Evolutionary conservation across 371 early-diverging fungal genomes (phyloP).

Genomic region (Apophysomyces sp.): DNA sequence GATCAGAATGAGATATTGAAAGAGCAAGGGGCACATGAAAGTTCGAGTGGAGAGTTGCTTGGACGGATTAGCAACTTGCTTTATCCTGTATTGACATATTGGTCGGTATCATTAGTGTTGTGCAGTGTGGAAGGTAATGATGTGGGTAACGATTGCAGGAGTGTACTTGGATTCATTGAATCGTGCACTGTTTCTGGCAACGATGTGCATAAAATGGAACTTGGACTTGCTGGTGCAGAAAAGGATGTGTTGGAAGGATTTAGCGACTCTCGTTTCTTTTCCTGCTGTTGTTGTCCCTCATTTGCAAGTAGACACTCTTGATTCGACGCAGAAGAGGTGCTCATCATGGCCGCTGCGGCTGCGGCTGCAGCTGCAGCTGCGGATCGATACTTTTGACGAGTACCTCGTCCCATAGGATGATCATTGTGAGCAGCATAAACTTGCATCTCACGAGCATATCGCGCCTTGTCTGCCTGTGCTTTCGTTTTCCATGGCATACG

Average conservation of each 20-base stretch:
- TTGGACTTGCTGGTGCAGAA: neutral
- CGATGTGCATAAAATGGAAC: neutral
- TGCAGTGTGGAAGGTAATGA: neutral
- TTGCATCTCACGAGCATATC: constrained; percentile 76
- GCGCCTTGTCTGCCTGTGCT: constrained; percentile 69
- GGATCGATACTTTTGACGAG: constrained; percentile 44
- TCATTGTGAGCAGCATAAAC: constrained; percentile 53
- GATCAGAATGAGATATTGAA: neutral
- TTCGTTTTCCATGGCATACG: constrained; percentile 62
- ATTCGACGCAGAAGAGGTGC: neutral
- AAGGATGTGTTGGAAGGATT: neutral
- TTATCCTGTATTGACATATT: neutral
- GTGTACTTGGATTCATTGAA: neutral
- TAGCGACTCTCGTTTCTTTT: neutral
- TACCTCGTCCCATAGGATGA: constrained; percentile 45
- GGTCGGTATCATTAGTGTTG: neutral
- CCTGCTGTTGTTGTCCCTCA: neutral
- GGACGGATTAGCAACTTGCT: neutral
- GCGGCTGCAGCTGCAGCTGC: constrained; percentile 19
- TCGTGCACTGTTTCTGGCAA: neutral
- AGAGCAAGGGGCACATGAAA: neutral
- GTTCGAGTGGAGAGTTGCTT: neutral
- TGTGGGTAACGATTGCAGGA: constrained; percentile 1
- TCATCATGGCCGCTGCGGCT: constrained; percentile 8
- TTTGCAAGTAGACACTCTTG: neutral